Base-by-base conservation (phyloP, 805 yeast genomes). In the Barnettozyma wickerhamii region DNA sequence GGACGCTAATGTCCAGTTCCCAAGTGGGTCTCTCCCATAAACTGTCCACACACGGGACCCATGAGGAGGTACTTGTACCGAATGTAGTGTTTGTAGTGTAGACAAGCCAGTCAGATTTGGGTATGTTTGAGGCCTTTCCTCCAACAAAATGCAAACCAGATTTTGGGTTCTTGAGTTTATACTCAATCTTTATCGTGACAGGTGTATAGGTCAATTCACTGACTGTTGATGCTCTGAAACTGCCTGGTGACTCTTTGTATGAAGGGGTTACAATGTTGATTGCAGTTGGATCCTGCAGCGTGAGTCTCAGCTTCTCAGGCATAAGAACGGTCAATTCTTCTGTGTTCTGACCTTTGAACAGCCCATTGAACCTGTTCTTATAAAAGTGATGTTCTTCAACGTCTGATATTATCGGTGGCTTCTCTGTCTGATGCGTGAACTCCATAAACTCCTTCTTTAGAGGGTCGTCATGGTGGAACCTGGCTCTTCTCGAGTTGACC, bases 31-130 rank as follows among this genome's bases (percentile, higher is more conserved):
- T 76, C 52, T 89, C 96, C 75, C 90, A 83, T 24, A 89, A 60
- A 33, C 83, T 85, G 49, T 93, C 97, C 6, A 93, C 73, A 58
- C 99, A 93, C 0, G 99, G 99, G 36, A 93, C 84, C 99, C 99
- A 93, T n/a, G 89, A 83, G 3, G 96, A 86, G 0, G 98, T 85
- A 13, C 93, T 77, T 4, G 84, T 72, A 14, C 88, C 87, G 33
- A 81, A 63, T 21, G 87, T 89, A 5, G 86, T 72, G 55, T 91
- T 90, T 2, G 77, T 70, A 0, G 98, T 91, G 60, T 84, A 89
- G 2, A 87, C 95, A 54, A 83, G 93, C 95, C 96, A 88, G 35
- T 65, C 63, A 27, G 43, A 70, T 58, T 47, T 69, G 20, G 54
- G 53, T 15, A 62, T 39, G 7, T 49, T 68, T 2, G 80, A 66